Percentiles rank a stretch among this genome's conserved stretches.
These are phyloP conservation scores for Cutaneotrichosporon mucoides DNA, from an alignment of 1,284 basidiomycete species.

Conservation along the genomic window DNA sequence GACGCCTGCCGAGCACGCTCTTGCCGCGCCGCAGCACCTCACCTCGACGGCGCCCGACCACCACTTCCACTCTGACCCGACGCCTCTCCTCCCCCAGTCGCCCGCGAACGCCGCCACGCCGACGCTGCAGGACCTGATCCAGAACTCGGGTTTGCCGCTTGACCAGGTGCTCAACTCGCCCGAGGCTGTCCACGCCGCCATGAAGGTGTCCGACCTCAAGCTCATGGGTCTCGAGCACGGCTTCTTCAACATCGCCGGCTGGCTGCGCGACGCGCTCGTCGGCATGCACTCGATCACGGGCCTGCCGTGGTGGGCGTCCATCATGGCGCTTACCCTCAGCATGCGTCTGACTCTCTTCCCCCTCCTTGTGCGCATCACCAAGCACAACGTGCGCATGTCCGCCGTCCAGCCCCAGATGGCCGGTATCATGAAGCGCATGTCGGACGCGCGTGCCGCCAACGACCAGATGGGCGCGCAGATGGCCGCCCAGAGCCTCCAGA, in stretches of 20 bases:
- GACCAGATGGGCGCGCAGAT: constrained; percentile 59
- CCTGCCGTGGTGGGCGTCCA: constrained; percentile 81
- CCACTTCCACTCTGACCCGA: constrained; percentile 24
- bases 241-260: constrained; percentile 56
- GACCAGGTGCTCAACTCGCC: constrained; percentile 44
- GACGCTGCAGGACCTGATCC: constrained; percentile 43
- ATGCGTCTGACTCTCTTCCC: constrained; percentile 70
- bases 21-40: constrained; percentile 11
- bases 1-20: constrained; percentile 9
- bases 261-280: constrained; percentile 65
- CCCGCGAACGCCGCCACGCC: constrained; percentile 33
- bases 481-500: constrained; percentile 57
- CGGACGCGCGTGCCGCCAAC: constrained; percentile 51
- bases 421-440: constrained; percentile 56
- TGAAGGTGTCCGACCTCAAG: constrained; percentile 74
- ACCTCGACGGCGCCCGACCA: constrained; percentile 20
- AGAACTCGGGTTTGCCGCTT: constrained; percentile 35
- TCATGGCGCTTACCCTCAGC: constrained; percentile 65
- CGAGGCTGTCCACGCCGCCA: constrained; percentile 45
- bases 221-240: constrained; percentile 66
- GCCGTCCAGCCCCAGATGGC: constrained; percentile 62
- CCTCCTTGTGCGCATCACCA: constrained; percentile 62
- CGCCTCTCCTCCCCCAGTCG: constrained; percentile 34
- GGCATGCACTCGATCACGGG: constrained; percentile 67
- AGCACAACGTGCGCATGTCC: constrained; percentile 65